Conservation (phyloP, 352 stramenopile genomes). For the Peronospora tabacina region DNA sequence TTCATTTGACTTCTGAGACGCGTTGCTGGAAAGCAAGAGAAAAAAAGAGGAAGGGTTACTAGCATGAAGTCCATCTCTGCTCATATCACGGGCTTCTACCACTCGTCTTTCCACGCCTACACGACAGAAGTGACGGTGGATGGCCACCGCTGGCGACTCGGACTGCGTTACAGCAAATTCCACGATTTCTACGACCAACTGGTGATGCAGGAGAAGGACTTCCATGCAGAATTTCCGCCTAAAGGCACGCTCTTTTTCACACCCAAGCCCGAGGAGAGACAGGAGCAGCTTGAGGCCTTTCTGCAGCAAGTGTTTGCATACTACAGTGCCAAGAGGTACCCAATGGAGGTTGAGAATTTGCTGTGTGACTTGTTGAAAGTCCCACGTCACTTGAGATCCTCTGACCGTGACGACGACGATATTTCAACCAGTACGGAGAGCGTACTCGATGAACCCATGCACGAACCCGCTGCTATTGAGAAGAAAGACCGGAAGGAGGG, state of each 20-base stretch:
- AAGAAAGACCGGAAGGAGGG: conserved; percentile 1
- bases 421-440: conserved; percentile 34
- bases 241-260: conserved; percentile 64
- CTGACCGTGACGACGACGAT: conserved; percentile 26
- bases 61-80: conserved; percentile 32
- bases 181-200: conserved; percentile 50
- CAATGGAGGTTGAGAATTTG: conserved; percentile 32
- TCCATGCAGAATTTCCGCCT: conserved; percentile 52
- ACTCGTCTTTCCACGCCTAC: conserved; percentile 44
- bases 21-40: background rate
- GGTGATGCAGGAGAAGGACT: conserved; percentile 28
- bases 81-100: conserved; percentile 43
- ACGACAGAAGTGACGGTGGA: conserved; percentile 44
- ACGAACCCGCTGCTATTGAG: conserved; percentile 10
- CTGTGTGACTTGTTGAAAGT: conserved; percentile 56
- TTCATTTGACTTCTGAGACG: background rate
- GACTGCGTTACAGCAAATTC: conserved; percentile 65
- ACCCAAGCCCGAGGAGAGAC: conserved; percentile 44
- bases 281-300: conserved; percentile 57
- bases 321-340: conserved; percentile 25
- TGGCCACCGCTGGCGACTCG: conserved; percentile 36
- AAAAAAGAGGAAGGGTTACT: background rate
- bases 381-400: conserved; percentile 27
- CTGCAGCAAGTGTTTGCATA: conserved; percentile 40
- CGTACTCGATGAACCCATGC: conserved; percentile 24